Percentiles rank a stretch among this genome's conserved stretches.
These are phyloP conservation scores for Petrea volubilis DNA, from an alignment of 257 asterid species.

Conservation along the genomic window DNA sequence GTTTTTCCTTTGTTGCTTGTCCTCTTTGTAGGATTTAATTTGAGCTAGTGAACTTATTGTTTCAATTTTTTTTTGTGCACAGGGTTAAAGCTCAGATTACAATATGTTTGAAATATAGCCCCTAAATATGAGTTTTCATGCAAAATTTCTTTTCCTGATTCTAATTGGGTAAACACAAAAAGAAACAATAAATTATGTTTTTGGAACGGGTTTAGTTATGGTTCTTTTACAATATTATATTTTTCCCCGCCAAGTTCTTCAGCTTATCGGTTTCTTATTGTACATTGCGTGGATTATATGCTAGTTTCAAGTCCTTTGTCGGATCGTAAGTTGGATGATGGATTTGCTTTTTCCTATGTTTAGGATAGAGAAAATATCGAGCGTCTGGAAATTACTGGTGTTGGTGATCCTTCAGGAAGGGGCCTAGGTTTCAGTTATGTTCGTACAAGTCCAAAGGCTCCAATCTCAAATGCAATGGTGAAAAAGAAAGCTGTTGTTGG, in stretches of 20 bases:
- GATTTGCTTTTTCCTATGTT: slow-evolving; percentile 21
- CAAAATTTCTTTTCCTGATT: not conserved
- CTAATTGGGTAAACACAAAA: not conserved
- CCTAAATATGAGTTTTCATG: not conserved
- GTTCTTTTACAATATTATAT: not conserved
- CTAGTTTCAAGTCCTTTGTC: not conserved
- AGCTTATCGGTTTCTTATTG: not conserved
- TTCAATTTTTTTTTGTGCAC: not conserved
- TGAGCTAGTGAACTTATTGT: not conserved
- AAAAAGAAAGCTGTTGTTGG: slow-evolving; percentile 83
- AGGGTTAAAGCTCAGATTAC: not conserved
- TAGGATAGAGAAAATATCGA: slow-evolving; percentile 97
- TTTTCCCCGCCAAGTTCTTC: not conserved
- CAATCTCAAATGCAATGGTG: slow-evolving; percentile 67
- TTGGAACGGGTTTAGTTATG: not conserved
- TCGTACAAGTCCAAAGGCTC: slow-evolving; percentile 86
- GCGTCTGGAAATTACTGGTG: slow-evolving; percentile 96
- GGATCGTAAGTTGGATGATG: slow-evolving; percentile 13
- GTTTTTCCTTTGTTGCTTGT: not conserved
- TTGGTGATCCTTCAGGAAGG: slow-evolving; percentile 99
- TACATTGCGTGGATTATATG: not conserved
- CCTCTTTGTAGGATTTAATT: not conserved
- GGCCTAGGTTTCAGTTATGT: slow-evolving; percentile 99
- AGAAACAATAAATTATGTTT: not conserved
- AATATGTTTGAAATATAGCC: not conserved